phyloP scores from a whole-genome alignment of 257 asterid genomes.

The Henckelia pumila region DNA sequence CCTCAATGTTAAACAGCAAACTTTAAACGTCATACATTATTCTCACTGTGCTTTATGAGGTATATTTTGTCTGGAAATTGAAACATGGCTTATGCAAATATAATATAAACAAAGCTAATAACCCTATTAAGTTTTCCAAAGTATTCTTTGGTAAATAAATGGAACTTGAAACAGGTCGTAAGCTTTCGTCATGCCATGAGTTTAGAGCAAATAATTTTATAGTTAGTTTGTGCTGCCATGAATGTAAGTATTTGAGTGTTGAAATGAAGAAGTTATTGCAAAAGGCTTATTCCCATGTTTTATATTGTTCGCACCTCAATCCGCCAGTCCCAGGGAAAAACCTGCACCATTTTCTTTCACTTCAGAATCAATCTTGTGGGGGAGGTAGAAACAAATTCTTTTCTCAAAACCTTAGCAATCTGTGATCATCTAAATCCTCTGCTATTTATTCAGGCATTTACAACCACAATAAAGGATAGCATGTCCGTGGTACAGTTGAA shows the following conservation, averaged over 20 bases:
- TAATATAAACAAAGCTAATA: neutral
- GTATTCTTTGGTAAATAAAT: constrained; percentile 1
- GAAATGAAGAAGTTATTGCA: constrained; percentile 7
- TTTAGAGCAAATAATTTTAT: neutral
- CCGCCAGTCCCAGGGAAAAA: neutral
- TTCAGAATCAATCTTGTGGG: neutral
- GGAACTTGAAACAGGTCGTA: constrained; percentile 15
- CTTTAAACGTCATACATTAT: neutral
- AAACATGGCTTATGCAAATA: constrained; percentile 5
- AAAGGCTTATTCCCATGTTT: constrained; percentile 9
- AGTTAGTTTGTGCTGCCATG: neutral
- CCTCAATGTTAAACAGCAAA: neutral
- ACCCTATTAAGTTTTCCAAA: neutral
- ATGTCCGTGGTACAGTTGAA: constrained; percentile 73
- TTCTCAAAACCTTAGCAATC: constrained; percentile 1
- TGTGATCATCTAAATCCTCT: neutral
- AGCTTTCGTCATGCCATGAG: constrained; percentile 17
- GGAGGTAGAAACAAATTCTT: neutral
- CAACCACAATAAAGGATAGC: constrained; percentile 64
- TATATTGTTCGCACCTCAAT: neutral
- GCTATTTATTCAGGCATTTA: constrained; percentile 53
- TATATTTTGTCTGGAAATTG: constrained; percentile 10
- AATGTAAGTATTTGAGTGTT: constrained; percentile 11
- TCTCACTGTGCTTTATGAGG: neutral
- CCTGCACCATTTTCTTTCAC: neutral